Conservation (phyloP, 768 basidiomycete genomes). For the Saitozyma podzolica region DNA sequence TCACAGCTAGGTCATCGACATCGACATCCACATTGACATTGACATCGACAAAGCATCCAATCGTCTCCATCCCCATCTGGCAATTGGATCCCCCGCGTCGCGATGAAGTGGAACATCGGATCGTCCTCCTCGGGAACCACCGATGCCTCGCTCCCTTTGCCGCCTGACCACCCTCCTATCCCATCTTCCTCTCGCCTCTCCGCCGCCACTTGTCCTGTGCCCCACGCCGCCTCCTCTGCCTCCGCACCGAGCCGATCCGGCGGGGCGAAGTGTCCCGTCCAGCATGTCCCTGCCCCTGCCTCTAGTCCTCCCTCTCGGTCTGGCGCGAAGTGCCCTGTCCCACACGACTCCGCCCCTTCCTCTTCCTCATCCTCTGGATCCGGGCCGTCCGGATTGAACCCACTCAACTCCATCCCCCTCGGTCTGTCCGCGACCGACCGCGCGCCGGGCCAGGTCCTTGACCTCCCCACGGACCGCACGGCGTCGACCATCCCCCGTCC, state of each 20-base stretch:
- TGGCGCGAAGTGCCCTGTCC: constrained; percentile 53
- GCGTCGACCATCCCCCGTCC: constrained; percentile 82
- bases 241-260: neutral
- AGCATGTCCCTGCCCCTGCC: neutral
- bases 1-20: neutral
- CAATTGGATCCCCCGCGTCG: neutral
- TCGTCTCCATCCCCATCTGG: neutral
- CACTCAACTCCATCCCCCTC: constrained; percentile 82
- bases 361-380: neutral
- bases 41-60: neutral
- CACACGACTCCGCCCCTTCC: constrained; percentile 33
- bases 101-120: constrained; percentile 17
- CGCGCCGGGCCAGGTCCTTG: constrained; percentile 63
- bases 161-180: constrained; percentile 37
- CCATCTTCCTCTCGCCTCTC: constrained; percentile 22
- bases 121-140: neutral
- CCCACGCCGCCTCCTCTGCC: constrained; percentile 13
- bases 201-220: constrained; percentile 40
- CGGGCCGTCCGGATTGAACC: constrained; percentile 57
- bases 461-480: constrained; percentile 72
- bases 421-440: constrained; percentile 57
- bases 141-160: constrained; percentile 5
- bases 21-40: neutral
- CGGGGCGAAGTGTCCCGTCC: neutral
- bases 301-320: constrained; percentile 5